Evolutionary conservation across 2,329 filamentous ascomycete genomes (phyloP).

Genomic region (Cyphellophora europaea): DNA sequence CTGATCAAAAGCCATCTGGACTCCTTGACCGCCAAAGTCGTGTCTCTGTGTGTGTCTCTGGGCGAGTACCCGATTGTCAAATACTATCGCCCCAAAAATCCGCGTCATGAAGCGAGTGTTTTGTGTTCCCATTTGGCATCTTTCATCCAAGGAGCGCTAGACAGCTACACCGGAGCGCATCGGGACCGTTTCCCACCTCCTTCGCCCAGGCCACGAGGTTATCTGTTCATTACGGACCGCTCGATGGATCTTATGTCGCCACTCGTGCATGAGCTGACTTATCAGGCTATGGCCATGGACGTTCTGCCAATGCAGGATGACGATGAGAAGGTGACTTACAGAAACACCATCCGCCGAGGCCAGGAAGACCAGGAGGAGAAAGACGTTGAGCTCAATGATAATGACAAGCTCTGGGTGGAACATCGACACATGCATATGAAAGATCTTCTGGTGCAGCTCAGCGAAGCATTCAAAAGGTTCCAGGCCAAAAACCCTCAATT

Average conservation of each 20-base stretch:
- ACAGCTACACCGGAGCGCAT: constrained; percentile 78
- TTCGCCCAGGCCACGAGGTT: constrained; percentile 66
- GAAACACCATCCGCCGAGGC: constrained; percentile 68
- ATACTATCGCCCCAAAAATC: constrained; percentile 70
- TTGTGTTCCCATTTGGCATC: constrained; percentile 79
- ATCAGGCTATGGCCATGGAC: constrained; percentile 97
- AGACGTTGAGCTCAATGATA: constrained; percentile 83
- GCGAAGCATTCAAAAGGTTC: constrained; percentile 87
- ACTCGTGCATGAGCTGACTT: constrained; percentile 90
- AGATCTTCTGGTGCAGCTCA: constrained; percentile 88
- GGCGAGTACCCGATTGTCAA: constrained; percentile 90
- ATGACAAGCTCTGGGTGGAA: constrained; percentile 90
- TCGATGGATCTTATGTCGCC: constrained; percentile 88
- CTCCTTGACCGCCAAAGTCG: constrained; percentile 77
- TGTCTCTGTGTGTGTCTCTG: constrained; percentile 79
- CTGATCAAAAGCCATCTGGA: constrained; percentile 78
- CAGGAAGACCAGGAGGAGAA: constrained; percentile 64
- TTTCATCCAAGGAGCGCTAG: constrained; percentile 85
- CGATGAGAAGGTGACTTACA: constrained; percentile 75
- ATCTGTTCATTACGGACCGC: constrained; percentile 79
- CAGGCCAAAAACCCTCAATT: constrained; percentile 88
- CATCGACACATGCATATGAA: constrained; percentile 97
- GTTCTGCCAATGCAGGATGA: constrained; percentile 78
- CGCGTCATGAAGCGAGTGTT: constrained; percentile 78
- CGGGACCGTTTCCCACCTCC: constrained; percentile 67